These are phyloP conservation scores for Arthromyces matolae DNA, from an alignment of 768 basidiomycete species.

Conservation along the genomic window DNA sequence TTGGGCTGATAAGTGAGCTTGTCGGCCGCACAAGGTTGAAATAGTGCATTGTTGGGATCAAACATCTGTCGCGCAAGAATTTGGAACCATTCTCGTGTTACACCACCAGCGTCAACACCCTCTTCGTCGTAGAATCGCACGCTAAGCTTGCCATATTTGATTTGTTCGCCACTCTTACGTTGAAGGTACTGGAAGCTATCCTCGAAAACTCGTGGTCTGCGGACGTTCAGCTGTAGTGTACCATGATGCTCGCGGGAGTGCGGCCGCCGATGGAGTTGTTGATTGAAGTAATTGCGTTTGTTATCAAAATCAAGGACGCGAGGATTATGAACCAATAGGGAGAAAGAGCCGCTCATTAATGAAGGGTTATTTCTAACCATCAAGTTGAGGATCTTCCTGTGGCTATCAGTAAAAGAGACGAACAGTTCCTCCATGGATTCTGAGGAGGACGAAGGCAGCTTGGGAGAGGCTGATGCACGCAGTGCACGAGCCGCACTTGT, in stretches of 20 bases:
- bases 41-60: constrained; percentile 96
- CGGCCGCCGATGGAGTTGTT: constrained; percentile 84
- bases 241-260: constrained; percentile 76
- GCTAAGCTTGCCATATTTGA: constrained; percentile 96
- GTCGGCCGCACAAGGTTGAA: constrained; percentile 97
- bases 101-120: constrained; percentile 97
- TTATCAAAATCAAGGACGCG: constrained; percentile 98
- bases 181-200: constrained; percentile 94
- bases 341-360: constrained; percentile 97
- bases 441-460: constrained; percentile 60
- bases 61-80: constrained; percentile 98
- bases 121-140: constrained; percentile 97
- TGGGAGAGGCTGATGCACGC: constrained; percentile 66
- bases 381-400: constrained; percentile 89
- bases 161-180: constrained; percentile 88
- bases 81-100: constrained; percentile 98
- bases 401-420: constrained; percentile 87
- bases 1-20: constrained; percentile 94
- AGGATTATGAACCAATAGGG: constrained; percentile 91
- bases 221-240: constrained; percentile 85
- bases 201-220: constrained; percentile 90
- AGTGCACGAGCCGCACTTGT: constrained; percentile 44
- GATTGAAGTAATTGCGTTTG: constrained; percentile 94
- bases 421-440: constrained; percentile 90
- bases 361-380: constrained; percentile 99